Percentiles rank a stretch among this genome's conserved stretches.
phyloP scores from a whole-genome alignment of 495 filamentous ascomycete species.

The Thozetella sp. region DNA sequence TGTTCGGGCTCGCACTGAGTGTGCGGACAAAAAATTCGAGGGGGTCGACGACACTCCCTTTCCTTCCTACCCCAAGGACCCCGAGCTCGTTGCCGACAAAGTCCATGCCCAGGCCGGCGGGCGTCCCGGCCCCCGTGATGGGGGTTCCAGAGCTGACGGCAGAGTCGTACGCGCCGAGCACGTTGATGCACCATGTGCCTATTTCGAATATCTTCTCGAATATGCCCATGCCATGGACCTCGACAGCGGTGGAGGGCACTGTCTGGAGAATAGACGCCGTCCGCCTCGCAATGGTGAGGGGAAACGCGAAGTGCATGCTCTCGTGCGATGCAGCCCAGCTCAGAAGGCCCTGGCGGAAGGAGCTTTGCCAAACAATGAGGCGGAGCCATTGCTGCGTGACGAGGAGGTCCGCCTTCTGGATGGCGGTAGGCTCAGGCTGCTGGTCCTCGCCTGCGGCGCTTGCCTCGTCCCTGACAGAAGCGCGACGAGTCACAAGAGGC shows the following conservation, averaged over 20 bases:
- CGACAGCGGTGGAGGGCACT: slow-evolving; percentile 52
- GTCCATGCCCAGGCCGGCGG: slow-evolving; percentile 9
- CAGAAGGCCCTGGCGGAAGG: slow-evolving; percentile 55
- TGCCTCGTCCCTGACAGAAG: slow-evolving; percentile 6
- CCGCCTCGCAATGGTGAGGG: slow-evolving; percentile 54
- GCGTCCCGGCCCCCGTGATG: not conserved
- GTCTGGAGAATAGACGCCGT: slow-evolving; percentile 51
- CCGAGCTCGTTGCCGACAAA: slow-evolving; percentile 4
- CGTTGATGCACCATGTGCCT: slow-evolving; percentile 52
- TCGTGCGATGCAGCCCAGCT: slow-evolving; percentile 40
- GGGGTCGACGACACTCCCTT: slow-evolving; percentile 2
- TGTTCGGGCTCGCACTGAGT: slow-evolving; percentile 15
- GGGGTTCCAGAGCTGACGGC: slow-evolving; percentile 13
- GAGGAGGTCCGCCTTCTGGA: slow-evolving; percentile 61
- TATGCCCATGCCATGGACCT: slow-evolving; percentile 63
- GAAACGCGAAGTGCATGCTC: slow-evolving; percentile 58
- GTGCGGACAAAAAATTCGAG: slow-evolving; percentile 18
- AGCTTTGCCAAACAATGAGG: slow-evolving; percentile 62
- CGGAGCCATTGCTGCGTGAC: slow-evolving; percentile 67
- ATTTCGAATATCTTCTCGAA: slow-evolving; percentile 59
- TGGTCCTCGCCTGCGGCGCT: slow-evolving; percentile 5
- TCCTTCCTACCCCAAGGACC: slow-evolving; percentile 7
- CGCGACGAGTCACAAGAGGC: not conserved
- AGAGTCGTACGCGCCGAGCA: slow-evolving; percentile 33
- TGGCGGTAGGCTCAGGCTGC: slow-evolving; percentile 44